Percentiles rank a stretch among this genome's conserved stretches.
These are phyloP conservation scores for Populus deltoides DNA, from an alignment of 345 rosid species.

Conservation along the genomic window DNA sequence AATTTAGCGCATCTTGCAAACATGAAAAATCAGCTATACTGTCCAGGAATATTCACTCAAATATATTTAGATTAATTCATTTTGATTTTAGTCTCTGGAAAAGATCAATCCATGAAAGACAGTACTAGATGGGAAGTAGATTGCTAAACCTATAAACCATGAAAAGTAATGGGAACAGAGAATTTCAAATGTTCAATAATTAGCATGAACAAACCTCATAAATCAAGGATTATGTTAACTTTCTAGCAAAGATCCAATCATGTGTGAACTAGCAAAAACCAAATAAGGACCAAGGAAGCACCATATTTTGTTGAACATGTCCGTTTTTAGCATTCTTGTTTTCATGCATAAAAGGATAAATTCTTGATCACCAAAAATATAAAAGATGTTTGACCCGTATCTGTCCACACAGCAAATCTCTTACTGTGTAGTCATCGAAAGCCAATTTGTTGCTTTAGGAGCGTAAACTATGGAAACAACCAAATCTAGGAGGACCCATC, in stretches of 20 bases:
- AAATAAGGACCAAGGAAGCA: neutral
- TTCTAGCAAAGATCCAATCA: neutral
- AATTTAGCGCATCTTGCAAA: neutral
- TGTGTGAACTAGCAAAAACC: neutral
- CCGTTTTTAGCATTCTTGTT: neutral
- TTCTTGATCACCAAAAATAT: neutral
- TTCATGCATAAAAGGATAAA: neutral
- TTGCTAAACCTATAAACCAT: neutral
- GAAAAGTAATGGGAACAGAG: neutral
- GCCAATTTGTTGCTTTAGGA: constrained; percentile 62
- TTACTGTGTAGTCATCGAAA: constrained; percentile 63
- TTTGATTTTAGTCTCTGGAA: neutral
- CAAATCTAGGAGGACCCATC: constrained; percentile 62
- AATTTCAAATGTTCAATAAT: neutral
- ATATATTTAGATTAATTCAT: neutral
- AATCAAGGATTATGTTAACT: neutral
- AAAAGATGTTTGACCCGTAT: constrained; percentile 65
- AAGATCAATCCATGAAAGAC: neutral
- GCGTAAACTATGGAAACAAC: constrained; percentile 62
- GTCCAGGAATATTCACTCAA: neutral
- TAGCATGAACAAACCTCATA: neutral
- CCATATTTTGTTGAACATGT: neutral
- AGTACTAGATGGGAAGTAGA: neutral
- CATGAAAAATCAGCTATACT: neutral
- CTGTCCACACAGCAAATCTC: constrained; percentile 70